Percentiles rank a stretch among this genome's conserved stretches.
phyloP scores from a whole-genome alignment of 352 stramenopile species.

The Pythium inflatum region DNA sequence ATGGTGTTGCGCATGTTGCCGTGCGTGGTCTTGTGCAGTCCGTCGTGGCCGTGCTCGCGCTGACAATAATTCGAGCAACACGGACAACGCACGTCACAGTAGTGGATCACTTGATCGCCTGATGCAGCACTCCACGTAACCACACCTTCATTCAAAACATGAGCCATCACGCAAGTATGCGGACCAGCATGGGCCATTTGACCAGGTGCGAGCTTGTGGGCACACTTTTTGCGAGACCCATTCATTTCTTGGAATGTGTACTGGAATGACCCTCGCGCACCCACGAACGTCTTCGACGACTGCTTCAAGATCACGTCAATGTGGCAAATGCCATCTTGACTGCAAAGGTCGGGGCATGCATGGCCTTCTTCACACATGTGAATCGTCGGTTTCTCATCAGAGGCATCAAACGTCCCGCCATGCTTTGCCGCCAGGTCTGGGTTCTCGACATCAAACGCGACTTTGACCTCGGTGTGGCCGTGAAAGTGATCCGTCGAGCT shows the following conservation, averaged over 20 bases:
- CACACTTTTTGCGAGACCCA: constrained; percentile 68
- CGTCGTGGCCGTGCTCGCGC: constrained; percentile 58
- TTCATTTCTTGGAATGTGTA: constrained; percentile 87
- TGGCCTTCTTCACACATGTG: constrained; percentile 71
- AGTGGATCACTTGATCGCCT: constrained; percentile 47
- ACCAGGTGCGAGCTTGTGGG: constrained; percentile 37
- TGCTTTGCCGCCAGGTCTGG: constrained; percentile 36
- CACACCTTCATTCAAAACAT: not conserved
- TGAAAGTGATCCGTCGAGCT: constrained; percentile 70
- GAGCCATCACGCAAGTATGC: constrained; percentile 55
- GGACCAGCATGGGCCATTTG: constrained; percentile 49
- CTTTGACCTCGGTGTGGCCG: constrained; percentile 45
- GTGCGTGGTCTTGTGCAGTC: constrained; percentile 64
- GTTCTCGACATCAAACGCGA: constrained; percentile 59
- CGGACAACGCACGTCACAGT: constrained; percentile 69
- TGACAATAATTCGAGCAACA: constrained; percentile 82
- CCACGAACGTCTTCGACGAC: constrained; percentile 67
- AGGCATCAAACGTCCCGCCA: constrained; percentile 43
- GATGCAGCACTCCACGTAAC: constrained; percentile 1
- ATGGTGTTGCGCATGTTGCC: constrained; percentile 85
- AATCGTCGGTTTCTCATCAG: constrained; percentile 36
- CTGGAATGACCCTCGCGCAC: constrained; percentile 58
- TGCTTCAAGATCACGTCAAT: constrained; percentile 75
- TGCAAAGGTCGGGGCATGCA: constrained; percentile 57
- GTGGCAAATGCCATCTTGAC: constrained; percentile 63